These are phyloP conservation scores for Malassezia brasiliensis DNA, from an alignment of 1,284 basidiomycete genomes.

Conservation along the genomic window DNA sequence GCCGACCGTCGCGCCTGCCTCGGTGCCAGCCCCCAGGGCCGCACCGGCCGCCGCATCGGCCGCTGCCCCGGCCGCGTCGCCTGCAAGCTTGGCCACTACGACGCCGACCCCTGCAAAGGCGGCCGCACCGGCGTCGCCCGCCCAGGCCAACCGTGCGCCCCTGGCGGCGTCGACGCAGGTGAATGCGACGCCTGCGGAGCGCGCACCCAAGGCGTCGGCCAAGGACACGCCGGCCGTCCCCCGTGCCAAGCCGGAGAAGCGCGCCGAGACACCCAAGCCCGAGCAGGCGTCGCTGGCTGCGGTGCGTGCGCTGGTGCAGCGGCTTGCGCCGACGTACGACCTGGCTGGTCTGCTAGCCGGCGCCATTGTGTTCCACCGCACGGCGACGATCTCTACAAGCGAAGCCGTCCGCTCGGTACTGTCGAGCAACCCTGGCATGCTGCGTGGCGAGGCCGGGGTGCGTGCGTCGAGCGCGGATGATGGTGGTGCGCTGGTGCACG, in stretches of 20 bases:
- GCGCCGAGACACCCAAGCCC: constrained; percentile 6
- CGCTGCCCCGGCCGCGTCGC: too few species aligned
- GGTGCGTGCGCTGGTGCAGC: constrained; percentile 18
- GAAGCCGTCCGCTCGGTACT: constrained; percentile 42
- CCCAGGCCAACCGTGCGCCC: too few species aligned
- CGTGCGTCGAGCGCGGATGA: constrained; percentile 19
- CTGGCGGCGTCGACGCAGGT: too few species aligned
- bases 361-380: constrained; percentile 46
- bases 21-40: too few species aligned
- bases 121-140: too few species aligned
- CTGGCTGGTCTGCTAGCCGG: constrained; percentile 42
- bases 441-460: constrained; percentile 38
- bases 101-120: too few species aligned
- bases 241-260: not conserved
- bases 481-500: constrained; percentile 18
- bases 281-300: constrained; percentile 2
- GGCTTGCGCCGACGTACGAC: constrained; percentile 41
- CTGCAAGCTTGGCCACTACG: too few species aligned
- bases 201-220: too few species aligned
- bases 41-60: too few species aligned
- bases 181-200: too few species aligned
- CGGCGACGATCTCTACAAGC: constrained; percentile 42
- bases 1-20: too few species aligned
- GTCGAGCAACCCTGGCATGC: constrained; percentile 32
- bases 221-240: not conserved